phyloP scores from a whole-genome alignment of 345 rosid genomes.

The Pistacia integerrima region DNA sequence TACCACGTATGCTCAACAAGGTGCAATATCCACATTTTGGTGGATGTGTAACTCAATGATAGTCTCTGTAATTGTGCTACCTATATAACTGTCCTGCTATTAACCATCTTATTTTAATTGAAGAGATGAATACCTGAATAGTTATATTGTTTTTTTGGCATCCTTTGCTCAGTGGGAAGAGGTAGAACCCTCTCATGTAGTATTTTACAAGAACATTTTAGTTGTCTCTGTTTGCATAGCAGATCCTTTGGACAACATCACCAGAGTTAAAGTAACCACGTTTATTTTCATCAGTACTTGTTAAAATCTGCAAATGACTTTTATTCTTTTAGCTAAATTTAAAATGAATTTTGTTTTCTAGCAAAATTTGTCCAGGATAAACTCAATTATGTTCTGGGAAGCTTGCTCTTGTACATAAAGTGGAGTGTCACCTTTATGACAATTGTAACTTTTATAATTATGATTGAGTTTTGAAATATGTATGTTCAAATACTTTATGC shows the following conservation, averaged over 20 bases:
- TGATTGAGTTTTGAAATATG: background rate
- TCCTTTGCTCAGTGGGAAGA: background rate
- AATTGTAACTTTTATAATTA: background rate
- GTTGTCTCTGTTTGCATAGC: background rate
- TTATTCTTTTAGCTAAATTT: background rate
- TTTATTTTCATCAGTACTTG: background rate
- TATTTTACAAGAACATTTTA: too few species aligned
- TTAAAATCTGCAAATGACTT: too few species aligned
- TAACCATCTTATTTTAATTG: background rate
- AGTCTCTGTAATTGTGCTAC: background rate
- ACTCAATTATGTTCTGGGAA: background rate
- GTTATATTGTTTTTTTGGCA: background rate
- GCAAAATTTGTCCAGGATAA: background rate
- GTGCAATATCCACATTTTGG: background rate
- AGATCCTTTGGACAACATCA: background rate
- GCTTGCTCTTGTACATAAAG: background rate
- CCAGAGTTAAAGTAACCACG: background rate
- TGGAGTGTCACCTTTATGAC: background rate
- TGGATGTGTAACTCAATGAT: background rate
- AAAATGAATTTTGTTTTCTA: background rate
- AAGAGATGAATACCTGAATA: background rate
- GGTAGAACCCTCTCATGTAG: background rate
- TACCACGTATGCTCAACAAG: background rate
- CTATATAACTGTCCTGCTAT: background rate
- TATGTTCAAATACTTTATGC: background rate